These are phyloP conservation scores for Lactarius vividus DNA, from an alignment of 768 basidiomycete genomes.

Conservation along the genomic window DNA sequence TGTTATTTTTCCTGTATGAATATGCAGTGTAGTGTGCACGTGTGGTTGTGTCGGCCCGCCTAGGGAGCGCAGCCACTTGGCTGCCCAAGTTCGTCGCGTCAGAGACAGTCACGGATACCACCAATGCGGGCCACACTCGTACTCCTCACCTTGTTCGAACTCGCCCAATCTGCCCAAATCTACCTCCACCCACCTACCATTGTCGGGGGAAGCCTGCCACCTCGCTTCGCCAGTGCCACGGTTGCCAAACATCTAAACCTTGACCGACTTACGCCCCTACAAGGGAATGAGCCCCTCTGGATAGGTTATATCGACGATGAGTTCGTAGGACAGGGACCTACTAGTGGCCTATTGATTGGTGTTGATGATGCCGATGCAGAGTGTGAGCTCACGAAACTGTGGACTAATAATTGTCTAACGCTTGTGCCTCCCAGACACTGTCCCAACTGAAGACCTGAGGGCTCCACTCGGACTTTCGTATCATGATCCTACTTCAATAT, in stretches of 20 bases:
- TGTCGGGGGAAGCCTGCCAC: background rate
- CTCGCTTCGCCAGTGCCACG: conserved; percentile 47
- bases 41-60: background rate
- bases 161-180: conserved; percentile 23
- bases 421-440: conserved; percentile 43
- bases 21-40: background rate
- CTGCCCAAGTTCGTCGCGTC: background rate
- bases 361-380: conserved; percentile 53
- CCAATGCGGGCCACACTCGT: conserved; percentile 21
- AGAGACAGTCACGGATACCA: background rate
- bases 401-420: background rate
- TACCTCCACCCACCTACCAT: conserved; percentile 18
- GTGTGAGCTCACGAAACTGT: conserved; percentile 41
- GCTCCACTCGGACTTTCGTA: conserved; percentile 47
- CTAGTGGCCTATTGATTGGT: conserved; percentile 52
- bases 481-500: conserved; percentile 37
- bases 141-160: conserved; percentile 11
- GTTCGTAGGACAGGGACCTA: conserved; percentile 58
- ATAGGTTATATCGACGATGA: conserved; percentile 32
- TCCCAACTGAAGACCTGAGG: conserved; percentile 47
- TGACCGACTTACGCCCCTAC: conserved; percentile 57
- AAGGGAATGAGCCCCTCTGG: conserved; percentile 35
- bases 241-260: conserved; percentile 72
- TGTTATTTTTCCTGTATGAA: background rate
- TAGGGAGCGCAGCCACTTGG: background rate